Conservation (phyloP, 139 green algal genomes). For the Coelastrella sp. region DNA sequence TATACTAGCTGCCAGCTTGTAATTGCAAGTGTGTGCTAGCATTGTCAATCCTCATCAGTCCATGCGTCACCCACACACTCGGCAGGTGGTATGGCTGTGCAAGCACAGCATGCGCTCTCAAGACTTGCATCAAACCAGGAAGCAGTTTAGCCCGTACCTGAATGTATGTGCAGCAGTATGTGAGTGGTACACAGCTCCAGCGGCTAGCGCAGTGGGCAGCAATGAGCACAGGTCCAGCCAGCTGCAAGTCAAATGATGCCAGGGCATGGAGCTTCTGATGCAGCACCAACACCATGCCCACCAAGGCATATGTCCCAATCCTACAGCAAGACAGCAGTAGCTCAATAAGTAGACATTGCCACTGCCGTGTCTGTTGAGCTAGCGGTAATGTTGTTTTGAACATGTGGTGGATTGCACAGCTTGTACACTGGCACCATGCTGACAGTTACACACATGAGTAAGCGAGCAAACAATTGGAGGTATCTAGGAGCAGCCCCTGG, state of each 20-base stretch:
- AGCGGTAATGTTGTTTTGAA: too few relatives aligned
- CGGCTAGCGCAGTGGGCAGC: slow-evolving; percentile 52
- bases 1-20: too few relatives aligned
- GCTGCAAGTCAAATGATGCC: neutral
- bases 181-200: slow-evolving; percentile 61
- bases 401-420: too few relatives aligned
- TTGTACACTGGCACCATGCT: too few relatives aligned
- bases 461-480: too few relatives aligned
- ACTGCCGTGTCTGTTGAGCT: too few relatives aligned
- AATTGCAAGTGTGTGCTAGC: too few relatives aligned
- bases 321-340: neutral
- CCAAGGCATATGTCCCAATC: slow-evolving; percentile 70
- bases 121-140: neutral
- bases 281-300: slow-evolving; percentile 61
- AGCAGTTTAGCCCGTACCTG: slow-evolving; percentile 29
- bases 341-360: neutral
- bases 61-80: too few relatives aligned
- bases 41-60: too few relatives aligned
- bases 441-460: too few relatives aligned
- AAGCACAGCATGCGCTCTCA: neutral
- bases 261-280: slow-evolving; percentile 54
- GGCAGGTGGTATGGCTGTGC: too few relatives aligned
- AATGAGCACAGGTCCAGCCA: slow-evolving; percentile 37
- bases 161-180: slow-evolving; percentile 60
- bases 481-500: neutral